Base-by-base conservation (phyloP, 305 asterid species). In the Plantago coronopus region DNA sequence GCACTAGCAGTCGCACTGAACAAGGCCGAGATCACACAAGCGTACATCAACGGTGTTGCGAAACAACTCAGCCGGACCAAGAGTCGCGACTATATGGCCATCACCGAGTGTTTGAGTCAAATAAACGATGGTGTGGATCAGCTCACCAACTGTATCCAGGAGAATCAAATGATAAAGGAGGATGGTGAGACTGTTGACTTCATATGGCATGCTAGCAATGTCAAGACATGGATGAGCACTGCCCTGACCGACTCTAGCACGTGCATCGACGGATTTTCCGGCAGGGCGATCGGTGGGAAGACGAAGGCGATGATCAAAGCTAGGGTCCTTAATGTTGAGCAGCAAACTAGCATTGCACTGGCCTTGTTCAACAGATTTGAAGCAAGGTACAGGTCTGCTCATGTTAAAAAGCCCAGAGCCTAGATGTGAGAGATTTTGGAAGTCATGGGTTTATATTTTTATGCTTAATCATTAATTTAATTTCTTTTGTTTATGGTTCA, bases 161-260 rank as follows among this genome's bases (percentile, higher is more conserved):
- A 81, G 77, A 60, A 78, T 16, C 74, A 61, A 4, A 48, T 8
- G 17, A 79, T 85, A 3, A 76, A 69, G 63, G 79, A 72, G 46
- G 57, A 50, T 4, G 77, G 69, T 14, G 71, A 21, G 6, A 68
- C 54, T 4, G 54, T 14, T 1, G 69, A 81, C 8, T 85, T 81
- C 20, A 66, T 65, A n/a, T 85, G 95, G 95, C 87, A 78, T 62
- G 80, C 81, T 3, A 86, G 85, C 74, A 83, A 86, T 22, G 72
- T 83, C 2, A 48, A 75, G 37, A 79, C 95, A 2, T 86, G 95
- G 95, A 66, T 86, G 75, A 86, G 91, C 67, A 68, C 91, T 7
- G 91, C 85, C 10, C 60, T 77, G 18, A 83, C 85, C 0, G 88
- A 83, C 59, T 77, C 81, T 6, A 77, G 72, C 64, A 59, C 61